These are phyloP conservation scores for Omphalotus guepiniiformis DNA, from an alignment of 768 basidiomycete genomes.

Conservation along the genomic window DNA sequence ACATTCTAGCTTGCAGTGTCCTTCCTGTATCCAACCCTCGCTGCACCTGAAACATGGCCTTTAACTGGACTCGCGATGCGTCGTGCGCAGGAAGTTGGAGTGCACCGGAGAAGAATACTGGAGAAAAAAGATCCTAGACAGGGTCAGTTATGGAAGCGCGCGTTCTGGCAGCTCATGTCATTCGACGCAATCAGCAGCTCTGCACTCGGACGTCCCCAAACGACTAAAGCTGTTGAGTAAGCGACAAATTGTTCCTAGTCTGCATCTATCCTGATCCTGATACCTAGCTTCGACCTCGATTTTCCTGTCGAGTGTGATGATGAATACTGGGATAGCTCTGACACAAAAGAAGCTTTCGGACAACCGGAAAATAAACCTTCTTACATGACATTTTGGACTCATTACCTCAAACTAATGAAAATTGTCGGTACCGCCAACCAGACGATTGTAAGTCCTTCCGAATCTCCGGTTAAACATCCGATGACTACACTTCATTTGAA, in stretches of 20 bases:
- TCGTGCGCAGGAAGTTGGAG: constrained; percentile 39
- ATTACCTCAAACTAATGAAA: background rate
- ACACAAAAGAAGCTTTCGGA: constrained; percentile 2
- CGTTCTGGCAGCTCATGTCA: constrained; percentile 10
- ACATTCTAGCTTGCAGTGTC: constrained; percentile 19
- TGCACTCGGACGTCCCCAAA: constrained; percentile 47
- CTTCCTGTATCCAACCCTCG: constrained; percentile 23
- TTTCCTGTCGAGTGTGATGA: constrained; percentile 53
- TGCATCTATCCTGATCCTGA: background rate
- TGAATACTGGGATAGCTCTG: constrained; percentile 22
- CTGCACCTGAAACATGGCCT: constrained; percentile 27
- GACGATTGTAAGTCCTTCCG: constrained; percentile 1
- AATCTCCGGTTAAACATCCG: background rate
- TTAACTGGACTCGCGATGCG: constrained; percentile 36
- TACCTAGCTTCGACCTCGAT: constrained; percentile 36
- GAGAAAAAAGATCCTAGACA: background rate
- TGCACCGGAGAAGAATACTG: constrained; percentile 32
- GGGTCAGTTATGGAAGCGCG: constrained; percentile 11
- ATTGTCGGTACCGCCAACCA: constrained; percentile 2
- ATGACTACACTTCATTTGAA: background rate
- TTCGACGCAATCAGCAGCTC: constrained; percentile 9
- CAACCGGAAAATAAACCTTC: constrained; percentile 12
- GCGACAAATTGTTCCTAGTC: background rate
- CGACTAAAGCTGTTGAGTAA: constrained; percentile 37
- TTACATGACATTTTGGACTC: background rate